These are phyloP conservation scores for Clavispora phyllophila DNA, from an alignment of 805 yeast species.

Conservation along the genomic window DNA sequence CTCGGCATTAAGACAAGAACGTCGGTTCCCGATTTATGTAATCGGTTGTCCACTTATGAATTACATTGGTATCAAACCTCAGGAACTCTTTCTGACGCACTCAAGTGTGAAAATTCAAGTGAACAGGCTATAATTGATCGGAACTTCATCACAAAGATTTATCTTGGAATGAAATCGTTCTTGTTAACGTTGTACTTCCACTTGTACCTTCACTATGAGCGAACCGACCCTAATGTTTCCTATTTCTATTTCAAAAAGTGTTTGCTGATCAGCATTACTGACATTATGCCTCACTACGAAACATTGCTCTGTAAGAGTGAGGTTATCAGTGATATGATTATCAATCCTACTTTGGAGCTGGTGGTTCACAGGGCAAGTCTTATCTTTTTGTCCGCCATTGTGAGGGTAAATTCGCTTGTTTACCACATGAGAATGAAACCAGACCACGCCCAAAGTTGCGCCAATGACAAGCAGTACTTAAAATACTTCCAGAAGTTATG, in stretches of 20 bases:
- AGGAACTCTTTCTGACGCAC: slow-evolving; percentile 9
- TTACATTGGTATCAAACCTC: slow-evolving; percentile 7
- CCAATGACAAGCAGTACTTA: slow-evolving; percentile 4
- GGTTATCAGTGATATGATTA: slow-evolving; percentile 19
- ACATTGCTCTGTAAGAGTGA: slow-evolving; percentile 12
- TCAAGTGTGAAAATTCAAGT: slow-evolving; percentile 1
- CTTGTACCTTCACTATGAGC: slow-evolving; percentile 15
- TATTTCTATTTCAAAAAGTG: slow-evolving; percentile 14
- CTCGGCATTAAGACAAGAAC: slow-evolving; percentile 7
- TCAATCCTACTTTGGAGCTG: slow-evolving; percentile 16
- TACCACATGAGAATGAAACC: slow-evolving; percentile 17
- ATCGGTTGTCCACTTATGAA: slow-evolving; percentile 7
- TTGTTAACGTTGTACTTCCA: slow-evolving; percentile 15
- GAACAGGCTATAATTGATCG: slow-evolving; percentile 7
- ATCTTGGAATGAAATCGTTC: slow-evolving; percentile 12
- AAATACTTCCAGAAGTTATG: slow-evolving; percentile 10
- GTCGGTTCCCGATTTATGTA: slow-evolving; percentile 8
- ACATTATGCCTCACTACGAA: slow-evolving; percentile 17
- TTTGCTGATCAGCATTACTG: slow-evolving; percentile 10
- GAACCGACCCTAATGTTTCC: slow-evolving; percentile 5
- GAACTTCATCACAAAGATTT: slow-evolving; percentile 13
- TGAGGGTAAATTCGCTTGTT: slow-evolving; percentile 26
- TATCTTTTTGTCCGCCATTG: slow-evolving; percentile 24
- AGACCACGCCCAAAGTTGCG: slow-evolving; percentile 16
- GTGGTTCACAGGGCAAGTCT: slow-evolving; percentile 29